Percentiles rank a stretch among this genome's conserved stretches.
phyloP scores from a whole-genome alignment of 768 basidiomycete genomes.

The Hericium alpestre region DNA sequence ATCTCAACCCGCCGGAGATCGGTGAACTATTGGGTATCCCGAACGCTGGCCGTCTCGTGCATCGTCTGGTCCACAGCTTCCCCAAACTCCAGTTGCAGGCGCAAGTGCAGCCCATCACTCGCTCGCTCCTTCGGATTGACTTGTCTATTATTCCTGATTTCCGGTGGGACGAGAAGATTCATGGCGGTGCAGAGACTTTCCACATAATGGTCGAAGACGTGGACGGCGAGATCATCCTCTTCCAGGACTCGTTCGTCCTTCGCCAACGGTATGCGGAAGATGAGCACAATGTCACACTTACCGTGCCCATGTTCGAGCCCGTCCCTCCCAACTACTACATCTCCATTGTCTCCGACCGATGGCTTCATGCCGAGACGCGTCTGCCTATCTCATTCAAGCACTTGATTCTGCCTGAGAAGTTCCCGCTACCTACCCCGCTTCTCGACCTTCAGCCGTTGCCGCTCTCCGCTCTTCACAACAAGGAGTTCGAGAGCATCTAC shows the following conservation, averaged over 20 bases:
- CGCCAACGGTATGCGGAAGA: conserved; percentile 87
- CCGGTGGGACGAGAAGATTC: conserved; percentile 93
- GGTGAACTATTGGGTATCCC: conserved; percentile 92
- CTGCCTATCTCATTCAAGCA: conserved; percentile 97
- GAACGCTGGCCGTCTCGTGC: conserved; percentile 85
- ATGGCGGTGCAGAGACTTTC: conserved; percentile 83
- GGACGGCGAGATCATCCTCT: conserved; percentile 92
- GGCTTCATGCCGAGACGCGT: conserved; percentile 91
- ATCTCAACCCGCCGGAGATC: conserved; percentile 82
- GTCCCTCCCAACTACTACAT: conserved; percentile 98
- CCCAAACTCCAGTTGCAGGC: conserved; percentile 94
- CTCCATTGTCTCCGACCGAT: conserved; percentile 87
- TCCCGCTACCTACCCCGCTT: conserved; percentile 85
- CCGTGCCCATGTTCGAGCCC: conserved; percentile 93
- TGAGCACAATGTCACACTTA: conserved; percentile 90
- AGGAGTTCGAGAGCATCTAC: conserved; percentile 84
- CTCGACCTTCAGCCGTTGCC: conserved; percentile 90
- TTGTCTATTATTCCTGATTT: conserved; percentile 95
- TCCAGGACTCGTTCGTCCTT: conserved; percentile 88
- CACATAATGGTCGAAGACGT: conserved; percentile 93
- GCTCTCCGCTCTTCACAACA: conserved; percentile 84
- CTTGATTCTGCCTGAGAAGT: conserved; percentile 92
- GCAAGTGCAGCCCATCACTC: conserved; percentile 93
- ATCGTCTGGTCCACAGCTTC: conserved; percentile 91
- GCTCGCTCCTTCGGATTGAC: conserved; percentile 85